These are phyloP conservation scores for Arachis stenosperma DNA, from an alignment of 306 rosid species.

Conservation along the genomic window DNA sequence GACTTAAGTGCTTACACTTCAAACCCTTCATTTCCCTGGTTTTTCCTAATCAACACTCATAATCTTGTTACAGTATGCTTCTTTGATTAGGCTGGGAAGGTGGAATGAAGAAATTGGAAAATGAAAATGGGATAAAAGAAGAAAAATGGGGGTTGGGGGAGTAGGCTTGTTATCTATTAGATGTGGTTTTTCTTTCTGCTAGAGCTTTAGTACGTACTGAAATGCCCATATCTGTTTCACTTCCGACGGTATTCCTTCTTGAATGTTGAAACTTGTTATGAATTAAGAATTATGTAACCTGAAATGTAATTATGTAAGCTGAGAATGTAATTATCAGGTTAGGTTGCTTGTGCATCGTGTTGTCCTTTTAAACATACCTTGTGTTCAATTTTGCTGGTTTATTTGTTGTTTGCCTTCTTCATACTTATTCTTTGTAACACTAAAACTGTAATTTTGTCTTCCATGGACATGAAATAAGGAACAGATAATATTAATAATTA, in stretches of 20 bases:
- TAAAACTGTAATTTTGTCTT: not conserved
- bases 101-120: not conserved
- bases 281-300: not conserved
- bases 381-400: not conserved
- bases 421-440: not conserved
- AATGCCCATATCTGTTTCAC: not conserved
- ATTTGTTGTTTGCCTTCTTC: not conserved
- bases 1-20: too few relatives aligned
- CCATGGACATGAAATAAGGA: slow-evolving; percentile 4
- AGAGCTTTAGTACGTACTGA: not conserved
- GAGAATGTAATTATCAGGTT: too few relatives aligned
- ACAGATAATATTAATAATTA: not conserved
- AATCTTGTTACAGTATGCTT: not conserved
- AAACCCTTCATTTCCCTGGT: too few relatives aligned
- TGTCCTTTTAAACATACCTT: not conserved
- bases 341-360: too few relatives aligned
- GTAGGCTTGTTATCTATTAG: not conserved
- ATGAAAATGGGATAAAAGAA: not conserved
- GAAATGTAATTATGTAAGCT: not conserved
- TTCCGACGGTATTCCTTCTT: not conserved
- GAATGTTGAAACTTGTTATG: slow-evolving; percentile 1
- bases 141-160: too few relatives aligned
- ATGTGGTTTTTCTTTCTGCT: slow-evolving; percentile 8
- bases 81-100: not conserved
- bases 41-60: too few relatives aligned